Evolutionary conservation across 306 rosid species (phyloP).

Genomic region (Acacia crassicarpa): DNA sequence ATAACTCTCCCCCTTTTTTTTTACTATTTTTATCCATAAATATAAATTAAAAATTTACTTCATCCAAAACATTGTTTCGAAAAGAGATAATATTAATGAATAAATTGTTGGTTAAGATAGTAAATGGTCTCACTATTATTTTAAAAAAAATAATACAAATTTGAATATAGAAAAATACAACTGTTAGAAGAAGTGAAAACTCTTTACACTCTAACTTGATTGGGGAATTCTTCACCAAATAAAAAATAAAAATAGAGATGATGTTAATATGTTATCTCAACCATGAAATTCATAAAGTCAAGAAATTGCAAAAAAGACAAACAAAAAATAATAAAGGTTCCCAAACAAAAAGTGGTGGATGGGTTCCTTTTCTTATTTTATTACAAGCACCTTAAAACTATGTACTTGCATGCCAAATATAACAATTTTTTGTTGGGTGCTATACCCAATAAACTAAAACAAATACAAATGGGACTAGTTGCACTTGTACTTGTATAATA

Average conservation of each 20-base stretch:
- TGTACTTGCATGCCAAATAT: not conserved
- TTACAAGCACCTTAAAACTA: not conserved
- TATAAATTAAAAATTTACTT: too few species aligned
- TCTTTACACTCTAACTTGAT: accelerated
- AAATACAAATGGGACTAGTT: conserved; percentile 1
- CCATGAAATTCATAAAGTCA: not conserved
- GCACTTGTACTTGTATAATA: not conserved
- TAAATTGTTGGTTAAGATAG: too few species aligned
- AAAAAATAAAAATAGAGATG: too few species aligned
- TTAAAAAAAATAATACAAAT: too few species aligned
- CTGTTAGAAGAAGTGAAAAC: too few species aligned
- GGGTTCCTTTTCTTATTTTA: conserved; percentile 19
- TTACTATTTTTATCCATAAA: too few species aligned
- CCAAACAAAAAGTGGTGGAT: conserved; percentile 13
- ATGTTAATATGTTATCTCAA: not conserved
- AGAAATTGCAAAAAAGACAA: not conserved
- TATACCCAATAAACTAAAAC: conserved; percentile 1
- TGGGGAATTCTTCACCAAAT: too few species aligned
- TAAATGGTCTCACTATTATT: too few species aligned
- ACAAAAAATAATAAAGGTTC: not conserved
- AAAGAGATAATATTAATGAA: too few species aligned
- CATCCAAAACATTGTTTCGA: too few species aligned
- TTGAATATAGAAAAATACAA: accelerated
- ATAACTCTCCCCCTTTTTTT: too few species aligned
- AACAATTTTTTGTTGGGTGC: not conserved